Conservation (phyloP, 257 asterid species). For the Orobanche coerulescens region DNA sequence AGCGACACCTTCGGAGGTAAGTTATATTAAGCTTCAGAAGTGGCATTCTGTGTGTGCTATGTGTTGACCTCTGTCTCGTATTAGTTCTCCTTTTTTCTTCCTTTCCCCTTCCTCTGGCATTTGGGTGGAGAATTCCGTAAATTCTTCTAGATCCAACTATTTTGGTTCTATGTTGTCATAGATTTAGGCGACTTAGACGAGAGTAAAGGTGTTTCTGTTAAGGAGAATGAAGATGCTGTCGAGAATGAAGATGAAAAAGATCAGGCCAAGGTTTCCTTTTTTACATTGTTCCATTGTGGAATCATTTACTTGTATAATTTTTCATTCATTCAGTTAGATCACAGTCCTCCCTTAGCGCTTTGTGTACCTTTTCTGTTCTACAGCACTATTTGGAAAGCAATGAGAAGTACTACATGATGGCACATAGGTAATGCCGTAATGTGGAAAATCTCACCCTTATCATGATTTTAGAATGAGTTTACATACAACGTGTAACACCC, state of each 20-base stretch:
- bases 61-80: not conserved
- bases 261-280: no score
- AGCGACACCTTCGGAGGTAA: conserved; percentile 84
- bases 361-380: conserved; percentile 30
- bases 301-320: no score
- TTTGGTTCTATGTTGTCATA: conserved; percentile 16
- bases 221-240: conserved; percentile 62
- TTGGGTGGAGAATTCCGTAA: not conserved
- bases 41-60: conserved; percentile 8
- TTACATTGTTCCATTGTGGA: no score
- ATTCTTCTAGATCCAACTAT: conserved; percentile 1
- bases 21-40: conserved; percentile 14
- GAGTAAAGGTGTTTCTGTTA: conserved; percentile 38
- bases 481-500: no score
- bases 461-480: no score
- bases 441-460: no score
- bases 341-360: conserved; percentile 15
- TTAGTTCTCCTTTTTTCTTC: not conserved
- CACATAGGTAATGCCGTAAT: no score
- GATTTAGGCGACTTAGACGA: conserved; percentile 58
- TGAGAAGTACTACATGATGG: no score
- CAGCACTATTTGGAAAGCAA: conserved; percentile 99
- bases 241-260: no score
- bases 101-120: not conserved
- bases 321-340: conserved; percentile 20